phyloP scores from a whole-genome alignment of 2,329 filamentous ascomycete species.

The Neonectria ditissima region DNA sequence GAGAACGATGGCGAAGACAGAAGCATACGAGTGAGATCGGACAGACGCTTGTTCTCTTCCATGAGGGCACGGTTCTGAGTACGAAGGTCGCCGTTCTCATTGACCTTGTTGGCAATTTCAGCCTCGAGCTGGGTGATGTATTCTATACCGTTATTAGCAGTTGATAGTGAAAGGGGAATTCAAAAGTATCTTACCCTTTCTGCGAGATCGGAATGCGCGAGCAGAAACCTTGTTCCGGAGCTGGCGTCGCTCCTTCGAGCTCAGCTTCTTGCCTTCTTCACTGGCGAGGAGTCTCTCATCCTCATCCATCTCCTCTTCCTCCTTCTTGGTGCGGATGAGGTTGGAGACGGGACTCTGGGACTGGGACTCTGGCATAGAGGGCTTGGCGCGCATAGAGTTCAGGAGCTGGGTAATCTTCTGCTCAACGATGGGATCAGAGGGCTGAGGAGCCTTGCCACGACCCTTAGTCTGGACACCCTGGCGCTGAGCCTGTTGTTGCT shows the following conservation, averaged over 20 bases:
- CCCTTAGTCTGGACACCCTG: slow-evolving; percentile 61
- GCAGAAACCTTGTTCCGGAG: slow-evolving; percentile 99
- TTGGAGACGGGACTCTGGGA: slow-evolving; percentile 68
- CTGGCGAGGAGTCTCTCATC: slow-evolving; percentile 94
- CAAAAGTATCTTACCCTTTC: slow-evolving; percentile 80
- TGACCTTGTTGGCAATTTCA: slow-evolving; percentile 85
- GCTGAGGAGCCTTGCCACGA: slow-evolving; percentile 63
- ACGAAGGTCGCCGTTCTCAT: slow-evolving; percentile 84
- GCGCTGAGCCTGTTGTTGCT: slow-evolving; percentile 60
- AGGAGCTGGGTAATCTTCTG: slow-evolving; percentile 94
- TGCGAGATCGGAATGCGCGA: slow-evolving; percentile 94
- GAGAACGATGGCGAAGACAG: slow-evolving; percentile 85
- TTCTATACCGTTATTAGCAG: slow-evolving; percentile 67
- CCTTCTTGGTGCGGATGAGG: slow-evolving; percentile 83
- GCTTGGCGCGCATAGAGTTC: slow-evolving; percentile 89
- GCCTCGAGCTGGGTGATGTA: slow-evolving; percentile 95
- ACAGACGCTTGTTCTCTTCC: slow-evolving; percentile 86
- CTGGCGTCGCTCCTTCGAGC: slow-evolving; percentile 95
- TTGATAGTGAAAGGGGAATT: neutral
- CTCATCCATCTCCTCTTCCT: slow-evolving; percentile 98
- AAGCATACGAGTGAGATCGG: slow-evolving; percentile 83
- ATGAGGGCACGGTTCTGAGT: slow-evolving; percentile 83
- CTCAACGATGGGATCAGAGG: slow-evolving; percentile 79
- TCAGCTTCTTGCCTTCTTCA: slow-evolving; percentile 99
- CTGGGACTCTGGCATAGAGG: slow-evolving; percentile 61